These are phyloP conservation scores for Penicillium sp. DNA, from an alignment of 2,329 filamentous ascomycete species.

Conservation along the genomic window DNA sequence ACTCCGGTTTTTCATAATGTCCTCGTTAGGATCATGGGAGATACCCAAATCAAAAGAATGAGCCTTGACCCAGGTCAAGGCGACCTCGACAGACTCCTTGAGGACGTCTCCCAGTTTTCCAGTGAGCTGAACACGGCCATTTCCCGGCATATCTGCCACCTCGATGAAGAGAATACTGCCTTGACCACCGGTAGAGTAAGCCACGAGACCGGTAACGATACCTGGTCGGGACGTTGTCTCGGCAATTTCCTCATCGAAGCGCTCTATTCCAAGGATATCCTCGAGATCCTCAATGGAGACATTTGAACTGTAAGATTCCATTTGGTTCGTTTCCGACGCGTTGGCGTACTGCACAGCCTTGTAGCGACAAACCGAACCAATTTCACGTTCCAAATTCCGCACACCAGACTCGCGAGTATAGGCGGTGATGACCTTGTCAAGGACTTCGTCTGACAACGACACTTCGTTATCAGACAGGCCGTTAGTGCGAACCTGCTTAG, in stretches of 20 bases:
- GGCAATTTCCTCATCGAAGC: slow-evolving; percentile 92
- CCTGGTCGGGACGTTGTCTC: slow-evolving; percentile 79
- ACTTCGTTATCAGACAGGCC: slow-evolving; percentile 75
- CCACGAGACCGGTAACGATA: slow-evolving; percentile 92
- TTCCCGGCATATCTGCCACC: slow-evolving; percentile 93
- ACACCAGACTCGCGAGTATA: slow-evolving; percentile 97
- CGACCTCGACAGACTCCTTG: slow-evolving; percentile 95
- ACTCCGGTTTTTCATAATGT: slow-evolving; percentile 92
- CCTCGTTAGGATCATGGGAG: slow-evolving; percentile 72
- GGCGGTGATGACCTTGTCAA: slow-evolving; percentile 91
- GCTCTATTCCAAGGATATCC: slow-evolving; percentile 84
- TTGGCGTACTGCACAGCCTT: slow-evolving; percentile 96
- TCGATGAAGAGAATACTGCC: slow-evolving; percentile 98
- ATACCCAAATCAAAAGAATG: slow-evolving; percentile 89
- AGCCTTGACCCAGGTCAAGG: slow-evolving; percentile 93
- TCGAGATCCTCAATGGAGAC: slow-evolving; percentile 80
- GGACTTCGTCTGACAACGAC: slow-evolving; percentile 71
- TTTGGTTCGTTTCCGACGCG: slow-evolving; percentile 68
- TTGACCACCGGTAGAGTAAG: slow-evolving; percentile 87
- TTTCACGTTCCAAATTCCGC: slow-evolving; percentile 90
- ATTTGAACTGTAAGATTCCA: slow-evolving; percentile 67
- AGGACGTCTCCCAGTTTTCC: slow-evolving; percentile 95
- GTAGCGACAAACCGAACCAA: slow-evolving; percentile 87
- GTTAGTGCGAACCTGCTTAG: slow-evolving; percentile 90
- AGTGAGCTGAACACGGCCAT: slow-evolving; percentile 86